Conservation (phyloP, 148 eudicot species). For the Limonium bicolor region DNA sequence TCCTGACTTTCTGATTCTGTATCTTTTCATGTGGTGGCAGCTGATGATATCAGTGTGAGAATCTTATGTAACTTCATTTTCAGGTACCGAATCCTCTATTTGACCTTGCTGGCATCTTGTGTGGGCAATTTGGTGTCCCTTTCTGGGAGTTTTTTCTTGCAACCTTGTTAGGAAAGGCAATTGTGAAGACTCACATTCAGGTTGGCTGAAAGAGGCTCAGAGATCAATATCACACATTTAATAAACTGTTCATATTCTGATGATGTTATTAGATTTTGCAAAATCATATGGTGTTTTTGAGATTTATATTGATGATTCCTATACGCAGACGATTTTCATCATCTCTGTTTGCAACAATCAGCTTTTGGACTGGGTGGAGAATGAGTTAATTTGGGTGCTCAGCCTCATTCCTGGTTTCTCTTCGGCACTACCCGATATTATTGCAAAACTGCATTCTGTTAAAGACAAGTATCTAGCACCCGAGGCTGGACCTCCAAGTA, state of each 20-base stretch:
- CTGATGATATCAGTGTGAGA: too few relatives aligned
- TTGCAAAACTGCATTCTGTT: slow-evolving; percentile 58
- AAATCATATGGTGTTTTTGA: too few relatives aligned
- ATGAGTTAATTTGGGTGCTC: slow-evolving; percentile 73
- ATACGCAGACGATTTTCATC: slow-evolving; percentile 70
- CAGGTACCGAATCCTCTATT: slow-evolving; percentile 97
- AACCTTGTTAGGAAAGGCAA: slow-evolving; percentile 79
- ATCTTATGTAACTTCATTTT: too few relatives aligned
- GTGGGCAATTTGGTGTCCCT: slow-evolving; percentile 93
- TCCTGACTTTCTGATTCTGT: too few relatives aligned
- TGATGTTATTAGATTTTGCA: too few relatives aligned
- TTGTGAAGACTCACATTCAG: slow-evolving; percentile 95
- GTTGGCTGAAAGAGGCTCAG: slow-evolving; percentile 25
- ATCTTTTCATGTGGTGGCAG: too few relatives aligned
- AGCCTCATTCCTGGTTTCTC: slow-evolving; percentile 67
- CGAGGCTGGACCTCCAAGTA: too few relatives aligned
- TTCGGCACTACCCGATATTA: slow-evolving; percentile 38
- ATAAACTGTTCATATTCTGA: too few relatives aligned
- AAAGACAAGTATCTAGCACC: slow-evolving; percentile 75
- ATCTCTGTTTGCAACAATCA: slow-evolving; percentile 95
- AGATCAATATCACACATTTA: too few relatives aligned
- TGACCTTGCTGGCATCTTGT: slow-evolving; percentile 99
- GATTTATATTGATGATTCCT: slow-evolving; percentile 4
- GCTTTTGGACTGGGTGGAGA: slow-evolving; percentile 88
- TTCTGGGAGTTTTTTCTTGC: slow-evolving; percentile 96